These are phyloP conservation scores for Cucurbita moschata DNA, from an alignment of 306 rosid species.

Conservation along the genomic window DNA sequence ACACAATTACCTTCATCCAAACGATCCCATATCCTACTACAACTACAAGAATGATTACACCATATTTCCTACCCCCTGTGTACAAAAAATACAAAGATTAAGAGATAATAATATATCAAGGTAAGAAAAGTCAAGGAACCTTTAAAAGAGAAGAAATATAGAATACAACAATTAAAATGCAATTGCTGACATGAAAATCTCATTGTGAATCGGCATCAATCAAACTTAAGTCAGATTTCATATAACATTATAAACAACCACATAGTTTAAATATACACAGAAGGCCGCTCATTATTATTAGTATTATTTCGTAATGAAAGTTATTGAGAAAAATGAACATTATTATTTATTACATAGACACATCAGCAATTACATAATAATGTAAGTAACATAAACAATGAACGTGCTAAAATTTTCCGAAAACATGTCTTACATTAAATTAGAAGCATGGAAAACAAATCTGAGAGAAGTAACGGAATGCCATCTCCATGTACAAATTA, in stretches of 20 bases:
- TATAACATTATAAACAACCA: background rate
- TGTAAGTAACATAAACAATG: background rate
- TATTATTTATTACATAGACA: background rate
- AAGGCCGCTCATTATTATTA: background rate
- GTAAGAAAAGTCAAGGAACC: background rate
- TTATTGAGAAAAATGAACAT: background rate
- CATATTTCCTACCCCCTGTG: conserved; percentile 53
- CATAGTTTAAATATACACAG: background rate
- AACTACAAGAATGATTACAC: conserved; percentile 44
- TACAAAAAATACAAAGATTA: background rate
- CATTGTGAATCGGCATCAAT: background rate
- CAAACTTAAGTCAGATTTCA: too few species aligned
- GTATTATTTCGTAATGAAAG: background rate
- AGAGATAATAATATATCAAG: background rate
- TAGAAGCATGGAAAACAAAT: background rate
- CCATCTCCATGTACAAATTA: background rate
- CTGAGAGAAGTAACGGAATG: background rate
- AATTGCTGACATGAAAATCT: background rate
- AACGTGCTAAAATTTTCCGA: background rate
- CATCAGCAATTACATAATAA: background rate
- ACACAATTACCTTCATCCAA: conserved; percentile 79
- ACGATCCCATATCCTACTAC: conserved; percentile 67
- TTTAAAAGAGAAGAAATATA: background rate
- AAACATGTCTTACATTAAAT: background rate
- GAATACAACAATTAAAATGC: background rate